A percentile compares a stretch with the other conserved stretches of the same genome.
Evolutionary conservation across 2,329 filamentous ascomycete species (phyloP).

Genomic region (Microdochium nivale): DNA sequence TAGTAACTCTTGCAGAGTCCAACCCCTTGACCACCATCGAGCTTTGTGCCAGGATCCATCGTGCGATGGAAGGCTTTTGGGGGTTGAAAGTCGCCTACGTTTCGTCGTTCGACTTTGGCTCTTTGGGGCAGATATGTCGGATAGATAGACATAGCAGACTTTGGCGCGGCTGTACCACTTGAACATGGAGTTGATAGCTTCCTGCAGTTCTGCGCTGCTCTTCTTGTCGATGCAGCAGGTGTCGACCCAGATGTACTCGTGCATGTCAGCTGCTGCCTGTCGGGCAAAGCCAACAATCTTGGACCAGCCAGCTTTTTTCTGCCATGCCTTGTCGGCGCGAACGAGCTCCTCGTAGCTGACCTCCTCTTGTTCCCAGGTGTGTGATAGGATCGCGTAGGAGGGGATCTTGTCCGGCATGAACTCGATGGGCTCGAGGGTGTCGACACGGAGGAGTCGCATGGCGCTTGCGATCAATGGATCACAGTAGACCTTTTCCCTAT

Average conservation of each 20-base stretch:
- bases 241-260: not conserved
- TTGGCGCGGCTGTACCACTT: not conserved
- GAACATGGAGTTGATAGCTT: not conserved
- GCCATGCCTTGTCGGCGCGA: not conserved
- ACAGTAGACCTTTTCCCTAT: too few species aligned
- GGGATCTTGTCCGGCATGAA: constrained; percentile 12
- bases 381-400: constrained; percentile 23
- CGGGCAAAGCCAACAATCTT: not conserved
- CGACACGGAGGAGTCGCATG: not conserved
- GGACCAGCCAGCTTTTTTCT: not conserved
- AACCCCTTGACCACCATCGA: constrained; percentile 7
- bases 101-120: too few species aligned
- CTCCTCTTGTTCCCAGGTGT: constrained; percentile 20
- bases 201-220: not conserved
- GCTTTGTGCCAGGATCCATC: too few species aligned
- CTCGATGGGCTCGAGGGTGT: not conserved
- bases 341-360: constrained; percentile 13
- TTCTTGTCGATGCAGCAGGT: constrained; percentile 1
- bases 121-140: not conserved
- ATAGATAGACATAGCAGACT: not conserved
- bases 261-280: not conserved
- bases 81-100: too few species aligned
- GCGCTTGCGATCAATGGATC: too few species aligned
- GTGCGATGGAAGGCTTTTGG: too few species aligned
- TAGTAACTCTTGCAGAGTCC: constrained; percentile 11